These are phyloP conservation scores for Ceratobasidium theobromae DNA, from an alignment of 1,284 basidiomycete species.

Conservation along the genomic window DNA sequence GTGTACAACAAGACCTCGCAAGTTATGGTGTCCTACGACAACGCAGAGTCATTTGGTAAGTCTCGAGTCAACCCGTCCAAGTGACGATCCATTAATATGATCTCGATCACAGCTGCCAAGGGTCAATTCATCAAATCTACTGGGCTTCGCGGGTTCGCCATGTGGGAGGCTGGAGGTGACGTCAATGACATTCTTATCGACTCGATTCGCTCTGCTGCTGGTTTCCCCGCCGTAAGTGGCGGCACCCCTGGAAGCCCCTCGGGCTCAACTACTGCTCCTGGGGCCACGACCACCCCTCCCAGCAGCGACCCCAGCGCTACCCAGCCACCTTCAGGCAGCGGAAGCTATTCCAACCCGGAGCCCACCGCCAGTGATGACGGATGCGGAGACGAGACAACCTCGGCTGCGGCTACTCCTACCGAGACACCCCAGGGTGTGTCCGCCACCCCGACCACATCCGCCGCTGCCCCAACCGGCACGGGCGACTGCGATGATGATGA, in stretches of 20 bases:
- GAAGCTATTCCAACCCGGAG: not conserved
- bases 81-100: too few relatives aligned
- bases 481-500: not conserved
- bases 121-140: slow-evolving; percentile 56
- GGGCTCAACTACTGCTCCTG: not conserved
- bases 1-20: slow-evolving; percentile 57
- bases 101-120: slow-evolving; percentile 56
- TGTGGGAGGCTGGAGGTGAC: slow-evolving; percentile 67
- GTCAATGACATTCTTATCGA: slow-evolving; percentile 56
- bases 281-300: not conserved
- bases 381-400: not conserved
- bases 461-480: not conserved
- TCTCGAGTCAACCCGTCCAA: not conserved
- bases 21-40: slow-evolving; percentile 63
- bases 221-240: slow-evolving; percentile 20
- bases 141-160: slow-evolving; percentile 60
- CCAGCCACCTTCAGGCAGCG: not conserved
- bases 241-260: too few relatives aligned
- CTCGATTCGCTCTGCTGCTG: slow-evolving; percentile 50
- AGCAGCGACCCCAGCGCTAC: not conserved
- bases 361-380: not conserved
- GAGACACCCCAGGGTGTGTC: not conserved
- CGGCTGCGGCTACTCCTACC: not conserved
- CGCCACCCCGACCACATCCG: not conserved
- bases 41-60: slow-evolving; percentile 53